Evolutionary conservation across 2,329 filamentous ascomycete species (phyloP).

Genomic region (Ilyonectria sp.): DNA sequence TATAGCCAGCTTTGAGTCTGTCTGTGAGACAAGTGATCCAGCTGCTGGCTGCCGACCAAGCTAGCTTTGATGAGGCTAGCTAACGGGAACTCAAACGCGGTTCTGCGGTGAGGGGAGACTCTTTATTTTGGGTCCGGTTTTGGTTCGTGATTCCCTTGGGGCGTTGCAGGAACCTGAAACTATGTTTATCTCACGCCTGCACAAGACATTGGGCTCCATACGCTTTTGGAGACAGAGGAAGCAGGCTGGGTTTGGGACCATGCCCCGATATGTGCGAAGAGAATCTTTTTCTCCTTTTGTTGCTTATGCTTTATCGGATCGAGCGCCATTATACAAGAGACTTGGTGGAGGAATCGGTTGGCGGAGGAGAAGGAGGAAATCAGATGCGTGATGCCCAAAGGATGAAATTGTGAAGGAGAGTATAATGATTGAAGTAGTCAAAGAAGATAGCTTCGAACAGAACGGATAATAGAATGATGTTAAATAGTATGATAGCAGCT

Average conservation of each 20-base stretch:
- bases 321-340: neutral
- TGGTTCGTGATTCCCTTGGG: too few relatives aligned
- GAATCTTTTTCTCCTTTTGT: slow-evolving; percentile 2
- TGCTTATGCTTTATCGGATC: slow-evolving; percentile 8
- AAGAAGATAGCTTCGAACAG: neutral
- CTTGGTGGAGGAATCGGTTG: neutral
- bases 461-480: neutral
- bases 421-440: neutral
- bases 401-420: neutral
- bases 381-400: neutral
- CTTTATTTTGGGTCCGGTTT: too few relatives aligned
- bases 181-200: neutral
- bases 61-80: too few relatives aligned
- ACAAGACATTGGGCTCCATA: neutral
- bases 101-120: too few relatives aligned
- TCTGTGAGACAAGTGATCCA: too few relatives aligned
- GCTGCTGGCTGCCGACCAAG: too few relatives aligned
- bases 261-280: slow-evolving; percentile 16
- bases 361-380: neutral
- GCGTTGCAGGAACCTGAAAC: neutral
- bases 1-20: too few relatives aligned
- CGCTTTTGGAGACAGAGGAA: neutral
- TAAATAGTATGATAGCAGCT: too few relatives aligned
- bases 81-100: too few relatives aligned
- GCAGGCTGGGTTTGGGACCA: neutral